Base-by-base conservation (phyloP, 768 basidiomycete genomes). In the Lactarius quietus region DNA sequence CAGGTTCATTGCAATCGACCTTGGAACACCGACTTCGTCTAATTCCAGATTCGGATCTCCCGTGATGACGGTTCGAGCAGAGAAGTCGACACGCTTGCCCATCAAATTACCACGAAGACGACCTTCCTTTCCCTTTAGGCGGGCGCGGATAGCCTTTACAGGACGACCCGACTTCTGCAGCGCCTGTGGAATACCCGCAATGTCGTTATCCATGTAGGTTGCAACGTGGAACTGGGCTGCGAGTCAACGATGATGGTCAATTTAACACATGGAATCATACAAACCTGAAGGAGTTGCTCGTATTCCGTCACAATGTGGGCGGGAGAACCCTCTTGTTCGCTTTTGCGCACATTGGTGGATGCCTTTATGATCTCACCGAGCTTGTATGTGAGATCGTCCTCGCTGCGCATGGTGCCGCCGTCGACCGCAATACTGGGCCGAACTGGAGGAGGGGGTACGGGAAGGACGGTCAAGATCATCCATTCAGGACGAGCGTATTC, bases 201-300 rank as follows among this genome's bases (percentile, higher is more conserved):
- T 95, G 73, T 98, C 95, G 73, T 99, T 99, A 74, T 99, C 97
- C 96, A 99, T 99, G 74, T 98, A 99, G 0, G 97, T 98, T 3
- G 97, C 97, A 66, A 98, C 95, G 73, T 99, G 97, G 75, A 95
- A 99, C 93, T 97, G 18, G 12, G 15, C 45, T 31, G 7, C n/a
- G 7, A 62, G 33, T 48, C 57, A 61, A 23, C n/a, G 35, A n/a
- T 62, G 43, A 26, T 33, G 60, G 18, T 39, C 10, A 57, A 56
- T 14, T 38, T 61, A 31, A 63, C 10, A 28, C 15, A 38, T 7
- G 14, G 59, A 35, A 43, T 12, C n/a, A 8, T 59, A 75, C 83
- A 61, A 66, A 92, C 93, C 86, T 98, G 96, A 6, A 98, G 83
- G 53, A 99, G 79, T 72, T 96, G 94, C 77, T 98, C 96, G 70